Percentiles rank a stretch among this genome's conserved stretches.
Evolutionary conservation across 2,329 filamentous ascomycete species (phyloP).

Genomic region (Leptographium galeiforme): DNA sequence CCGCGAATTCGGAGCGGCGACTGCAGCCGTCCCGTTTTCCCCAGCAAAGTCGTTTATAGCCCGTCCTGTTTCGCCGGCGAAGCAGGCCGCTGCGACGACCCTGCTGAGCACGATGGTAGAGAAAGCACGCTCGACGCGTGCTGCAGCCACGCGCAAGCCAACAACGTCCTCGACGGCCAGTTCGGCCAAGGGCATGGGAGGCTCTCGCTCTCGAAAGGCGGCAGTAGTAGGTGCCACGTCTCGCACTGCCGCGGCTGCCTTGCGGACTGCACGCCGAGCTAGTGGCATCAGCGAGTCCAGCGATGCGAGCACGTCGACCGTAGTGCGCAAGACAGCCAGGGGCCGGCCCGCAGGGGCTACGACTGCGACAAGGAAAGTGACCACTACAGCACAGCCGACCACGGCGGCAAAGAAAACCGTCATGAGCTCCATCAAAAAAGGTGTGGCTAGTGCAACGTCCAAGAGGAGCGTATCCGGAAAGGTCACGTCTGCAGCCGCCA

Average conservation of each 20-base stretch:
- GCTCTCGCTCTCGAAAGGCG: conserved; percentile 20
- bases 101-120: conserved; percentile 45
- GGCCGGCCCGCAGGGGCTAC: conserved; percentile 9
- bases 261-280: conserved; percentile 35
- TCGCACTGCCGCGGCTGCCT: conserved; percentile 14
- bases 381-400: conserved; percentile 22
- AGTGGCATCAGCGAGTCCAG: conserved; percentile 51
- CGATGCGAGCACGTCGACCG: conserved; percentile 50
- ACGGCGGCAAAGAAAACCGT: conserved; percentile 35
- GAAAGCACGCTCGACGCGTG: conserved; percentile 41
- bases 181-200: conserved; percentile 21
- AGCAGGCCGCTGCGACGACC: conserved; percentile 33
- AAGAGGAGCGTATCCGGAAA: conserved; percentile 36
- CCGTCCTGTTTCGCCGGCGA: conserved; percentile 49
- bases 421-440: conserved; percentile 40
- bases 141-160: conserved; percentile 29
- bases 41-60: conserved; percentile 44
- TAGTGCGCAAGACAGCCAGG: conserved; percentile 39
- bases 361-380: conserved; percentile 19
- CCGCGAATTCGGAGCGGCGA: conserved; percentile 14
- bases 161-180: conserved; percentile 30
- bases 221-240: conserved; percentile 12
- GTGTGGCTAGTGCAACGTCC: conserved; percentile 30
- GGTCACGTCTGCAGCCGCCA: conserved; percentile 17
- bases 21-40: conserved; percentile 27